Percentiles rank a stretch among this genome's conserved stretches.
These are phyloP conservation scores for Fraxinus sp. DNA, from an alignment of 305 asterid species.

Conservation along the genomic window DNA sequence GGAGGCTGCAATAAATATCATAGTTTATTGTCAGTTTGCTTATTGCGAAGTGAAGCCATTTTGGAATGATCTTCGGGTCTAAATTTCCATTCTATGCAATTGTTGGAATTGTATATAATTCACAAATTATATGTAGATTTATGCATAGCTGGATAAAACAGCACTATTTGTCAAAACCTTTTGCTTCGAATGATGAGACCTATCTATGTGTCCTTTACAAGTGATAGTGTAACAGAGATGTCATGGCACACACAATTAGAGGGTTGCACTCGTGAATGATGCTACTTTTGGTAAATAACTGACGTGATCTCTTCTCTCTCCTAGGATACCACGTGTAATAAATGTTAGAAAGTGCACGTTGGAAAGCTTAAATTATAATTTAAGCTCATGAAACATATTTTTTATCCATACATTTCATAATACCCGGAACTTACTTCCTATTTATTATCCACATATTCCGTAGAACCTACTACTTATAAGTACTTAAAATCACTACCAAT, in stretches of 20 bases:
- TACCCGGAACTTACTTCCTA: neutral
- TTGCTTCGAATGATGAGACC: conserved; percentile 10
- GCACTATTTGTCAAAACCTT: neutral
- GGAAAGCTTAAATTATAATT: neutral
- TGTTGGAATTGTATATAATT: conserved; percentile 6
- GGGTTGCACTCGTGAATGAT: neutral
- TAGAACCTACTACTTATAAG: neutral
- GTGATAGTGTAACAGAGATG: neutral
- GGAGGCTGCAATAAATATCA: conserved; percentile 15
- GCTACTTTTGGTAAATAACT: neutral
- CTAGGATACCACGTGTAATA: neutral
- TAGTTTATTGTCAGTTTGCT: neutral
- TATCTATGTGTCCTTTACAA: neutral
- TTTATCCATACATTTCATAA: neutral
- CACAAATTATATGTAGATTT: neutral
- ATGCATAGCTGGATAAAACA: conserved; percentile 7
- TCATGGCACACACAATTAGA: neutral
- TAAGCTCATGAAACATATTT: neutral
- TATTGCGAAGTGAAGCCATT: conserved; percentile 15
- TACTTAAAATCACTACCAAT: neutral
- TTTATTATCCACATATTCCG: neutral
- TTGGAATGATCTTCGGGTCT: conserved; percentile 3
- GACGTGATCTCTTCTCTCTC: neutral
- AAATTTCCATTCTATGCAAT: conserved; percentile 9
- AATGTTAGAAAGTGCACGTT: neutral